These are phyloP conservation scores for Fomitiporia mediterranea DNA, from an alignment of 1,284 basidiomycete genomes.

Conservation along the genomic window DNA sequence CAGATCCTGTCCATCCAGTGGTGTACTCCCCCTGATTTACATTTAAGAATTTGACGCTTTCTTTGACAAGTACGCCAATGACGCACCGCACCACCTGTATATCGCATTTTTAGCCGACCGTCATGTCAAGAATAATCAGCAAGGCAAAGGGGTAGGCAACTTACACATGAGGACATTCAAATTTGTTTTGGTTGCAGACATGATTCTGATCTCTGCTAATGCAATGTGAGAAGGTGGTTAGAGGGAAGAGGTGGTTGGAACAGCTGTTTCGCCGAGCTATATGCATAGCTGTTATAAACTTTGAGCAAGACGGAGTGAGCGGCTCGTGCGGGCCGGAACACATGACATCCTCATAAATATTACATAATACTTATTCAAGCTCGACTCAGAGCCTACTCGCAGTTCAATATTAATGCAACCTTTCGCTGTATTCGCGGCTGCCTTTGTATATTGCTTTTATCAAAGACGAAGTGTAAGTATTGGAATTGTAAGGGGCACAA, in stretches of 20 bases:
- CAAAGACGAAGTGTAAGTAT: too few species aligned
- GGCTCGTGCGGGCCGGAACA: neutral
- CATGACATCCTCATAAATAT: too few species aligned
- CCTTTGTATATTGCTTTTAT: too few species aligned
- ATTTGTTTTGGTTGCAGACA: constrained; percentile 31
- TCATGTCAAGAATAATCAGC: neutral
- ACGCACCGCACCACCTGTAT: constrained; percentile 60
- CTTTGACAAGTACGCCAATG: neutral
- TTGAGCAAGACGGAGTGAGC: neutral
- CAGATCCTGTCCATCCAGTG: constrained; percentile 86
- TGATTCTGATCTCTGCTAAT: neutral
- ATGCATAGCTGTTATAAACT: neutral
- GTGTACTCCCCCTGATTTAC: constrained; percentile 77
- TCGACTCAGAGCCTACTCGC: too few species aligned
- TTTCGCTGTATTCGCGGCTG: too few species aligned
- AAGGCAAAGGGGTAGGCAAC: constrained; percentile 24
- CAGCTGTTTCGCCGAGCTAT: constrained; percentile 10
- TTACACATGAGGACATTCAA: constrained; percentile 74
- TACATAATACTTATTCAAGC: too few species aligned
- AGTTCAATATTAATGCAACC: too few species aligned
- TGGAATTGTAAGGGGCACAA: too few species aligned
- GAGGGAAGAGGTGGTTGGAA: neutral
- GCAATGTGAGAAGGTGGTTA: neutral
- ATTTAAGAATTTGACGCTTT: neutral
- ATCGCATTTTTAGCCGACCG: too few species aligned